Evolutionary conservation across 164 flowering plant genomes (phyloP).

Genomic region (Nymphaea colorata): DNA sequence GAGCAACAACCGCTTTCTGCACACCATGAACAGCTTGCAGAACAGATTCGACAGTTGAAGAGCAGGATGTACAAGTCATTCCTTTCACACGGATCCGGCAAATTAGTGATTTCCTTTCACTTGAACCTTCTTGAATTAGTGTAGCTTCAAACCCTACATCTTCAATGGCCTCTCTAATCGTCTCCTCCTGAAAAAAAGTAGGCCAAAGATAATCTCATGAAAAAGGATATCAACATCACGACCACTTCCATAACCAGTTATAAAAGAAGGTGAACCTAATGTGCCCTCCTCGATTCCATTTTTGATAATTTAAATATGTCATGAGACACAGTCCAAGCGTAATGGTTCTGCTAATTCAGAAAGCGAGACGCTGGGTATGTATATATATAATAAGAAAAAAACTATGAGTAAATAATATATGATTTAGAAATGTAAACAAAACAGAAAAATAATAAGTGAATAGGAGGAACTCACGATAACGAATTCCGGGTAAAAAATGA

Average conservation of each 20-base stretch:
- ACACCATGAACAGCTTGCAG: conserved; percentile 49
- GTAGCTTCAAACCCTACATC: conserved; percentile 69
- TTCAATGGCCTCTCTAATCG: conserved; percentile 61
- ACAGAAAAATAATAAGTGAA: neutral
- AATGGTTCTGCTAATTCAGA: too few species aligned
- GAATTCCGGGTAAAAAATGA: conserved; percentile 46
- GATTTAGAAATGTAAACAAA: too few species aligned
- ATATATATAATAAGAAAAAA: too few species aligned
- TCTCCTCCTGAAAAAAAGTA: conserved; percentile 38
- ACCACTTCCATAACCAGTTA: neutral
- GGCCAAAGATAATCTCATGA: neutral
- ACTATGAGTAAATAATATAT: too few species aligned
- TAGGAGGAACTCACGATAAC: conserved; percentile 40
- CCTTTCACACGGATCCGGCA: conserved; percentile 61
- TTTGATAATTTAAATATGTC: too few species aligned
- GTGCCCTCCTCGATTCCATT: too few species aligned
- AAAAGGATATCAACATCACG: neutral
- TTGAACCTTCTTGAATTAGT: conserved; percentile 29
- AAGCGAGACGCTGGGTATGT: too few species aligned
- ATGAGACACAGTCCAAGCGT: too few species aligned
- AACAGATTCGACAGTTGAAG: conserved; percentile 47
- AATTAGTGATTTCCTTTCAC: conserved; percentile 23
- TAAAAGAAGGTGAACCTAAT: too few species aligned
- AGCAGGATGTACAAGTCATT: conserved; percentile 86
- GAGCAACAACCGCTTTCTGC: conserved; percentile 51